Percentiles rank a stretch among this genome's conserved stretches.
These are phyloP conservation scores for Amphirosellinia nigrospora DNA, from an alignment of 495 filamentous ascomycete species.

Conservation along the genomic window DNA sequence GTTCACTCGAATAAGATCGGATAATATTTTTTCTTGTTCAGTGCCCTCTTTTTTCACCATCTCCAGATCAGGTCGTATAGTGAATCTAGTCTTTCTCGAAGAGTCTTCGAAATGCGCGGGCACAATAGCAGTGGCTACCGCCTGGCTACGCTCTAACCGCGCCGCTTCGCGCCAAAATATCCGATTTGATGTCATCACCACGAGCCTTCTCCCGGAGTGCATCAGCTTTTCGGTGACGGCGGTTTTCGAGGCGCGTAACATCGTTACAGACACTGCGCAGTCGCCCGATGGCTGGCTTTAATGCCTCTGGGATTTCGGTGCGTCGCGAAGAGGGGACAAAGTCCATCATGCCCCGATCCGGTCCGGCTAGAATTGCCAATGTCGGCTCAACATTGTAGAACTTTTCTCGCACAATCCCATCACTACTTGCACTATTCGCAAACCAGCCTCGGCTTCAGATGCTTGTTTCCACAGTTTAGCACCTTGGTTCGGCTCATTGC, in stretches of 20 bases:
- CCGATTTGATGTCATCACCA: slow-evolving; percentile 86
- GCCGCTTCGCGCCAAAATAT: slow-evolving; percentile 82
- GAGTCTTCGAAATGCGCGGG: slow-evolving; percentile 88
- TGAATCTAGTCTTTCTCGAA: slow-evolving; percentile 77
- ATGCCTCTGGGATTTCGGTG: slow-evolving; percentile 74
- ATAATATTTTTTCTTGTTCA: slow-evolving; percentile 75
- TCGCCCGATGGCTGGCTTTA: slow-evolving; percentile 78
- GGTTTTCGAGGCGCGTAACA: slow-evolving; percentile 77
- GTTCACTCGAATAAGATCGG: slow-evolving; percentile 75
- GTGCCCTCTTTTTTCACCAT: slow-evolving; percentile 71
- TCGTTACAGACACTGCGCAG: slow-evolving; percentile 83
- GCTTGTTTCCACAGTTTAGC: slow-evolving; percentile 77
- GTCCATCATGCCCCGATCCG: slow-evolving; percentile 79
- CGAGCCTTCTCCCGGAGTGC: slow-evolving; percentile 76
- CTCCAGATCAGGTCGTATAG: slow-evolving; percentile 79
- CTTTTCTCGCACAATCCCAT: slow-evolving; percentile 80
- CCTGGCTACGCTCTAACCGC: slow-evolving; percentile 81
- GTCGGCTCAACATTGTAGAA: slow-evolving; percentile 75
- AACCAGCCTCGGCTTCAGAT: slow-evolving; percentile 84
- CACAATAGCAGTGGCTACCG: slow-evolving; percentile 76
- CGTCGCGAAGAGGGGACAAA: slow-evolving; percentile 87
- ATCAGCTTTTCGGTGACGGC: slow-evolving; percentile 77
- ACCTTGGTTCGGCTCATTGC: slow-evolving; percentile 63
- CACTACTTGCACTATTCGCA: slow-evolving; percentile 80
- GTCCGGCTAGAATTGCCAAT: slow-evolving; percentile 75